Evolutionary conservation across 2,329 filamentous ascomycete genomes (phyloP).

Genomic region (Fusarium euwallaceae): DNA sequence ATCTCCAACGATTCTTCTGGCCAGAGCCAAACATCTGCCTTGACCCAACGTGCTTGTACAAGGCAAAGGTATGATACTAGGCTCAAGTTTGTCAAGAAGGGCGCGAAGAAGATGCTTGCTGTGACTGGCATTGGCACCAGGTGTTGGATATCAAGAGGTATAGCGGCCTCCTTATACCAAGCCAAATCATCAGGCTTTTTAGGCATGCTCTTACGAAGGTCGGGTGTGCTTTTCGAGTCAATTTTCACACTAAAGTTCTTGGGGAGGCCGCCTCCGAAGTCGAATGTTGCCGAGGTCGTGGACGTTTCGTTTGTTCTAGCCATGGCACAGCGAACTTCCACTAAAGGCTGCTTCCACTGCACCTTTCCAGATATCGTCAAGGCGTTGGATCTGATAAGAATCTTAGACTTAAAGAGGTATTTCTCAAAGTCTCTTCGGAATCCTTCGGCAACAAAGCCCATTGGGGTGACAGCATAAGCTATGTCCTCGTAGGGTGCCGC

Average conservation of each 20-base stretch:
- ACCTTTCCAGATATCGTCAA: background rate
- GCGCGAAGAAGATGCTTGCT: background rate
- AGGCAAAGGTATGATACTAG: background rate
- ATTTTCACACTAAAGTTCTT: background rate
- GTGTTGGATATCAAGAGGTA: background rate
- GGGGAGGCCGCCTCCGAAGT: background rate
- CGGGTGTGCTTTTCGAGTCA: background rate
- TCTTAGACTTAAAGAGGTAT: background rate
- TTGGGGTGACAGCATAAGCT: background rate
- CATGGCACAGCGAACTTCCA: background rate
- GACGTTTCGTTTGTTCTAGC: background rate
- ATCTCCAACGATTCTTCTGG: background rate
- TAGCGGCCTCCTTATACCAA: background rate
- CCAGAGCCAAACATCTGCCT: slow-evolving; percentile 6
- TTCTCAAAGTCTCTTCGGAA: background rate
- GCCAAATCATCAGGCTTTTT: background rate
- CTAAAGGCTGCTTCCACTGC: slow-evolving; percentile 10
- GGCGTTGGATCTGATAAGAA: background rate
- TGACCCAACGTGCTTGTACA: slow-evolving; percentile 11
- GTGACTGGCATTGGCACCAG: background rate
- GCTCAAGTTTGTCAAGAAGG: background rate
- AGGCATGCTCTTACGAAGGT: background rate
- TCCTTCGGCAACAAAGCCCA: background rate
- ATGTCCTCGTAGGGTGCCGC: background rate
- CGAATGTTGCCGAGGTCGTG: background rate